Evolutionary conservation across 2,329 filamentous ascomycete species (phyloP).

Genomic region (Arthrinium phaeospermum): DNA sequence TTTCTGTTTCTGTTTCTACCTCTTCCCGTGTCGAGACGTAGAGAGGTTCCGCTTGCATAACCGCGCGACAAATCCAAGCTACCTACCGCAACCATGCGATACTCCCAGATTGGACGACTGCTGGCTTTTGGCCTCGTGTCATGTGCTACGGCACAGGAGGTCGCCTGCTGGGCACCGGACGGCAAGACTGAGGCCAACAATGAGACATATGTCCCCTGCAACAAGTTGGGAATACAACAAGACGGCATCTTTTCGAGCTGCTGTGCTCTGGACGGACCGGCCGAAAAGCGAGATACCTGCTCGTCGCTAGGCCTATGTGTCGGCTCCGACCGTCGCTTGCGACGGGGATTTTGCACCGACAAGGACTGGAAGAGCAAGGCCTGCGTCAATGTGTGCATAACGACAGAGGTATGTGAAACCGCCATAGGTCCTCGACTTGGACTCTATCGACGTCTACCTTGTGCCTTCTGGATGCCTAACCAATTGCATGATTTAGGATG

Average conservation of each 20-base stretch:
- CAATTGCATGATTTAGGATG: constrained; percentile 20
- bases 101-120: not conserved
- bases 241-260: constrained; percentile 38
- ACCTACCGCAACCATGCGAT: constrained; percentile 1
- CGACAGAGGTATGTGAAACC: constrained; percentile 25
- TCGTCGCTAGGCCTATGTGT: constrained; percentile 37
- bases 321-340: constrained; percentile 29
- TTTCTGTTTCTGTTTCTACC: not conserved
- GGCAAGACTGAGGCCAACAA: constrained; percentile 34
- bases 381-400: constrained; percentile 38
- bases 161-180: constrained; percentile 38
- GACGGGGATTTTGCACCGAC: constrained; percentile 40
- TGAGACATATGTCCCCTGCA: constrained; percentile 39
- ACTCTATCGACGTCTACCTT: not conserved
- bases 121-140: not conserved
- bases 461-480: not conserved
- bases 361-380: constrained; percentile 37
- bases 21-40: not conserved
- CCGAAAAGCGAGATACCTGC: constrained; percentile 34
- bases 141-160: constrained; percentile 19
- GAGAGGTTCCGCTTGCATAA: not conserved
- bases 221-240: constrained; percentile 40
- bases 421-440: not conserved
- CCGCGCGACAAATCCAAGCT: not conserved
- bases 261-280: constrained; percentile 36